Evolutionary conservation across 257 asterid genomes (phyloP).

Genomic region (Solanum habrochaites): DNA sequence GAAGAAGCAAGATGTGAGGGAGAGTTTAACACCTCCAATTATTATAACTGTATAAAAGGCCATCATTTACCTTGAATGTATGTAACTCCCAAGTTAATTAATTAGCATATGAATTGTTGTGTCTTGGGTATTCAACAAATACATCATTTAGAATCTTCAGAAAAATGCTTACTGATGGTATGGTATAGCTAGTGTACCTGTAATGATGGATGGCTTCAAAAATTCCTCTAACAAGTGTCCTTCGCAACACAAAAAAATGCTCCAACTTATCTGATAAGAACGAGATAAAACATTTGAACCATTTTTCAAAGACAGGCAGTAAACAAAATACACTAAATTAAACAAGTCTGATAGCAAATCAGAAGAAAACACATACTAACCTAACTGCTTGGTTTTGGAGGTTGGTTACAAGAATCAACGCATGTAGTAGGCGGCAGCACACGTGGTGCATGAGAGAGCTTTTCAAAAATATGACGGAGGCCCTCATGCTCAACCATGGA

Average conservation of each 20-base stretch:
- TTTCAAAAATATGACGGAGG: neutral
- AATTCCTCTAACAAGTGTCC: neutral
- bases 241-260: neutral
- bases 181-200: neutral
- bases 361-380: constrained; percentile 9
- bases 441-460: neutral
- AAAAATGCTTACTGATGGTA: neutral
- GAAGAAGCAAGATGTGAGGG: no score
- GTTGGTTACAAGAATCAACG: neutral
- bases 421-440: neutral
- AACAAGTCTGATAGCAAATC: no score
- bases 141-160: neutral
- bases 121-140: no score
- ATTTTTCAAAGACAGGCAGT: neutral
- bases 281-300: neutral
- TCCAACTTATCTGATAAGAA: neutral
- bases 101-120: no score
- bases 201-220: neutral
- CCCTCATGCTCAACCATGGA: neutral
- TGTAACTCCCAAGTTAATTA: no score
- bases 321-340: neutral
- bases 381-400: constrained; percentile 16
- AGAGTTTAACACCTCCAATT: no score
- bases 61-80: no score
- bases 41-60: no score